Evolutionary conservation across 371 early-diverging fungal species (phyloP).

Genomic region (Dichotomocladium elegans): DNA sequence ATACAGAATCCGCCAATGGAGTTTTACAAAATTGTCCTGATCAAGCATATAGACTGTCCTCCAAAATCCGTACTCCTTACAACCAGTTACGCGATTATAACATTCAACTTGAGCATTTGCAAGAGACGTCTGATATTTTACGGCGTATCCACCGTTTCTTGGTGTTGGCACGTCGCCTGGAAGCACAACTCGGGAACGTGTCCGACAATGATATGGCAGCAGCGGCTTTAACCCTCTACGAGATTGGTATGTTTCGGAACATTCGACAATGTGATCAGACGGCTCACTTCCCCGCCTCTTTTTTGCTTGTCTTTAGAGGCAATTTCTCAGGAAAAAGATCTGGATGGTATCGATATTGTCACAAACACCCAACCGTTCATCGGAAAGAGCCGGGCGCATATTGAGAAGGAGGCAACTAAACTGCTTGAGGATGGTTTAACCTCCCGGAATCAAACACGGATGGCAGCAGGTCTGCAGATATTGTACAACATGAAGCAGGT

Average conservation of each 20-base stretch:
- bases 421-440: slow-evolving; percentile 58
- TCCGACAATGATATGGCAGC: slow-evolving; percentile 51
- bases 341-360: slow-evolving; percentile 66
- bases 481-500: slow-evolving; percentile 67
- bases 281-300: not conserved
- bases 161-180: slow-evolving; percentile 57
- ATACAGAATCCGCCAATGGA: not conserved
- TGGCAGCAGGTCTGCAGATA: slow-evolving; percentile 74
- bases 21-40: not conserved
- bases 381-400: slow-evolving; percentile 31
- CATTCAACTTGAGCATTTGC: slow-evolving; percentile 61
- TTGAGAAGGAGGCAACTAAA: slow-evolving; percentile 53
- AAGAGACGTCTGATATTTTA: slow-evolving; percentile 59
- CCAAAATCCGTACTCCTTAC: slow-evolving; percentile 60
- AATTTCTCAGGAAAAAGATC: slow-evolving; percentile 57
- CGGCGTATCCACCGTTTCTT: slow-evolving; percentile 66
- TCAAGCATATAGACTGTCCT: slow-evolving; percentile 38
- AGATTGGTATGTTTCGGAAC: slow-evolving; percentile 32
- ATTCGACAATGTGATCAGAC: not conserved
- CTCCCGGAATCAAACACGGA: slow-evolving; percentile 63
- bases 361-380: slow-evolving; percentile 50
- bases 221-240: slow-evolving; percentile 55
- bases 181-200: slow-evolving; percentile 38
- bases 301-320: slow-evolving; percentile 20
- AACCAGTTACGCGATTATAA: slow-evolving; percentile 55